Evolutionary conservation across 108 stramenopile species (phyloP), one percentile per base, ranked within the genome.

Genomic region (Mayamaea pseudoterrestris): DNA sequence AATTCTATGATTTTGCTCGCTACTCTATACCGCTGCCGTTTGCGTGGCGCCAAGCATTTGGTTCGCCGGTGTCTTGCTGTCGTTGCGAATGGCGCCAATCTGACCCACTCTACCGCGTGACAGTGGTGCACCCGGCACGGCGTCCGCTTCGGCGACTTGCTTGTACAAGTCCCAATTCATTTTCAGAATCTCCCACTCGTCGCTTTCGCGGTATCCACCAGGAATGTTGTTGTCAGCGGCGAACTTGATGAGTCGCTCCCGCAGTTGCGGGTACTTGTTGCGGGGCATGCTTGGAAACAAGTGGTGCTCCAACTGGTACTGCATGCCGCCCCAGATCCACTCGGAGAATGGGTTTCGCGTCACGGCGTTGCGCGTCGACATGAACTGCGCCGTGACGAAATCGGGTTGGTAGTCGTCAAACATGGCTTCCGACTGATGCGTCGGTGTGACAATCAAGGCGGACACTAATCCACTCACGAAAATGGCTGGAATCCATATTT

Each of bases 241-340:
- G 69, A 95, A 93, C 47, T 82, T 74, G 21, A 48, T 53, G 18
- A 98, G 68, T 35, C 83, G 63, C 18, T 73, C 66, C 47, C 73
- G 72, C n/a, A 92, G 63, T 34, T 36, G 35, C 11, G 76, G 72
- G 53, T 93, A 94, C 43, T 89, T 85, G 52, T 74, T 78, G 35
- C 93, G 69, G 17, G 96, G 96, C 80, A 93, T 82, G 42, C 71
- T 72, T 21, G 97, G 97, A 71, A 96, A 96, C 32, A 98, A 60
- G 65, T 96, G 94, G 61, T 98, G 97, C 65, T 92, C 90, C 42
- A 94, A 63, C 55, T 94, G 93, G 53, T 94, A 92, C 62, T 94
- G 90, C 93, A 94, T 94, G 14, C 93, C 93, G 7, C 93, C 93
- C 90, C 90, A 94, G 22, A 94, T 45, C 85, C 88, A 92, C 60